phyloP scores from a whole-genome alignment of 495 filamentous ascomycete genomes.

The Halenospora varia region DNA sequence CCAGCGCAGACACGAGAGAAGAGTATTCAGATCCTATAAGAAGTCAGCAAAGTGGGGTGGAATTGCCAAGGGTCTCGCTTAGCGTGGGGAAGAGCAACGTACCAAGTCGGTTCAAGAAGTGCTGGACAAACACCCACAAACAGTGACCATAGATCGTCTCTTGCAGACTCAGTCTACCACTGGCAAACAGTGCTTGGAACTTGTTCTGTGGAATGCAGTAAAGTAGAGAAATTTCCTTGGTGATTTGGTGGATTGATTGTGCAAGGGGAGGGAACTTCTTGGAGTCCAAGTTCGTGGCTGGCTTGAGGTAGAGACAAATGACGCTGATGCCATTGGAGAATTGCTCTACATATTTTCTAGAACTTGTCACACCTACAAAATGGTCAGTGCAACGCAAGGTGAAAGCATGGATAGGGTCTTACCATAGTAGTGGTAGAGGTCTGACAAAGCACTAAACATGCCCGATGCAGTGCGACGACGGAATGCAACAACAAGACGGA shows the following conservation, averaged over 20 bases:
- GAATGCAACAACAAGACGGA: constrained; percentile 90
- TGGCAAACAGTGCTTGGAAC: constrained; percentile 83
- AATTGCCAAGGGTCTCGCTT: too few relatives aligned
- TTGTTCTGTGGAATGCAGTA: constrained; percentile 98
- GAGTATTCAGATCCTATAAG: constrained; percentile 70
- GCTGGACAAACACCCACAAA: constrained; percentile 94
- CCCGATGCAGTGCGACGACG: constrained; percentile 88
- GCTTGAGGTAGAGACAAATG: constrained; percentile 89
- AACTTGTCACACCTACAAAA: constrained; percentile 62
- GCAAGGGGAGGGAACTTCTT: constrained; percentile 72
- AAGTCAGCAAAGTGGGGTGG: constrained; percentile 4
- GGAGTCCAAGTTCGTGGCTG: constrained; percentile 39
- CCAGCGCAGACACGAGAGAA: constrained; percentile 77
- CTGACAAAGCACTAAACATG: constrained; percentile 90
- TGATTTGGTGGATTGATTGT: constrained; percentile 95
- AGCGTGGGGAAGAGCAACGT: constrained; percentile 16
- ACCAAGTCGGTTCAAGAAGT: constrained; percentile 92
- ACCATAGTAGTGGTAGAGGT: constrained; percentile 98
- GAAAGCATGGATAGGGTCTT: background rate
- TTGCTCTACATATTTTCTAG: constrained; percentile 96
- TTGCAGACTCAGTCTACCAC: constrained; percentile 86
- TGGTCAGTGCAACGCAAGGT: background rate
- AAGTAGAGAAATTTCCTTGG: constrained; percentile 93
- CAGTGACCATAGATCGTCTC: constrained; percentile 97
- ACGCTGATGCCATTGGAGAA: constrained; percentile 98